phyloP scores from a whole-genome alignment of 257 asterid species.

The Salvia splendens region DNA sequence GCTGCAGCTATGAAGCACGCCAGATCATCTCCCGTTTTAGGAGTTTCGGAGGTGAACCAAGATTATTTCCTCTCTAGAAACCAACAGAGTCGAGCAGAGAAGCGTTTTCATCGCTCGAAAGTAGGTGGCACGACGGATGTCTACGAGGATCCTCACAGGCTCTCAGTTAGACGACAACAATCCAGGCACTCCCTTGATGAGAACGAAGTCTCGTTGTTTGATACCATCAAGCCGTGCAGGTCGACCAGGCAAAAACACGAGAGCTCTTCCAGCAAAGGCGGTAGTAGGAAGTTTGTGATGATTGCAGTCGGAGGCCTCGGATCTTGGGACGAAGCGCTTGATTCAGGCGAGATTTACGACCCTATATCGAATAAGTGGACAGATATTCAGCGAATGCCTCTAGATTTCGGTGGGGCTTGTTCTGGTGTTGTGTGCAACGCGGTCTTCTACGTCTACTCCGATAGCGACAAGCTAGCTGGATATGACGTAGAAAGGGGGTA shows the following conservation, averaged over 20 bases:
- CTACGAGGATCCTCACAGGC: conserved; percentile 96
- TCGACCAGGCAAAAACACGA: conserved; percentile 47
- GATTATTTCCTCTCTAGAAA: conserved; percentile 51
- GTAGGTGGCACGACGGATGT: conserved; percentile 79
- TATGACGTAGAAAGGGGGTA: conserved; percentile 81
- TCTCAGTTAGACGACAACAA: conserved; percentile 79
- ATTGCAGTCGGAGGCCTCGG: conserved; percentile 96
- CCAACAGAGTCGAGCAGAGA: conserved; percentile 62
- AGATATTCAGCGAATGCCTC: conserved; percentile 77
- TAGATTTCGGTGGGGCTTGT: conserved; percentile 80
- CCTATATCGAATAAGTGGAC: conserved; percentile 80
- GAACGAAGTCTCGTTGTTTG: conserved; percentile 48
- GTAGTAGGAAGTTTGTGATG: conserved; percentile 51
- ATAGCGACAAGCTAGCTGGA: conserved; percentile 71
- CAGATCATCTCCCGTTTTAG: conserved; percentile 83
- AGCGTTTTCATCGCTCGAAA: conserved; percentile 56
- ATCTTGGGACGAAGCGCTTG: conserved; percentile 84
- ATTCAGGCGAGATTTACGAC: conserved; percentile 86
- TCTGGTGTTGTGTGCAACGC: conserved; percentile 75
- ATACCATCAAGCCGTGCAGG: conserved; percentile 44
- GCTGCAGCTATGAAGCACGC: conserved; percentile 82
- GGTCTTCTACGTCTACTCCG: conserved; percentile 79
- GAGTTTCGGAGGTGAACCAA: conserved; percentile 63
- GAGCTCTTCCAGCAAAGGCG: conserved; percentile 39
- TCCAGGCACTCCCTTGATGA: conserved; percentile 65